Base-by-base conservation (phyloP, 495 filamentous ascomycete genomes). In the Hypoxylon crocopeplum region DNA sequence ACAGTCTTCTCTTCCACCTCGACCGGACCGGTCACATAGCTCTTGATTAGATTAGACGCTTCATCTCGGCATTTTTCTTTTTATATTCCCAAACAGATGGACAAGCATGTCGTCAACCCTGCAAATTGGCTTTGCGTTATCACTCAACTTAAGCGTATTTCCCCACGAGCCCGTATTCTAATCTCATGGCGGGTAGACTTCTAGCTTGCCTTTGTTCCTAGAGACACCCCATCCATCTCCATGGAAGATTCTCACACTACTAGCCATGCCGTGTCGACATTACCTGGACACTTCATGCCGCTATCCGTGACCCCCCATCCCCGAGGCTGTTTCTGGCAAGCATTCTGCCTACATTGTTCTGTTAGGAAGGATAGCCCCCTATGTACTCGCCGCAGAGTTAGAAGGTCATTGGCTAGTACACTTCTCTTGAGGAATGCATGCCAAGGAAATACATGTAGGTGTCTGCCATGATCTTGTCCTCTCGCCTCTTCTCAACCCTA, bases 241-340 rank as follows among this genome's bases (percentile, higher is more conserved):
- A 6, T n/a, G n/a, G n/a, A n/a, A 30, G 29, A 44, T 13, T 46
- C 15, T n/a, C 55, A 36, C 45, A 19, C 20, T 59, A 34, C 25
- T 19, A 30, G 37, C 55, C 25, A 57, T 54, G 37, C 53, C 48
- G 36, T 56, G 37, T 39, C 42, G 24, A 57, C 37, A 58, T 40
- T 64, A 15, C 27, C 44, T 45, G 12, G 25, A 10, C 10, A 5
- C 32, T 25, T 13, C 11, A 49, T 64, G 60, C 60, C 36, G 48
- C 54, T 59, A 54, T 39, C 60, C 60, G 60, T 38, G 29, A 17
- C 37, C 11, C n/a, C 37, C 32, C 30, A n/a, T 29, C 32, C 32
- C 32, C 32, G 7, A 5, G 32, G 6, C 13, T 34, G 32, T 8
- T 34, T 34, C 7, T 34, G 13, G 32, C 10, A 29, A 29, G 25